Evolutionary conservation across 2,329 filamentous ascomycete genomes (phyloP).

Genomic region (Helotiales sp.): DNA sequence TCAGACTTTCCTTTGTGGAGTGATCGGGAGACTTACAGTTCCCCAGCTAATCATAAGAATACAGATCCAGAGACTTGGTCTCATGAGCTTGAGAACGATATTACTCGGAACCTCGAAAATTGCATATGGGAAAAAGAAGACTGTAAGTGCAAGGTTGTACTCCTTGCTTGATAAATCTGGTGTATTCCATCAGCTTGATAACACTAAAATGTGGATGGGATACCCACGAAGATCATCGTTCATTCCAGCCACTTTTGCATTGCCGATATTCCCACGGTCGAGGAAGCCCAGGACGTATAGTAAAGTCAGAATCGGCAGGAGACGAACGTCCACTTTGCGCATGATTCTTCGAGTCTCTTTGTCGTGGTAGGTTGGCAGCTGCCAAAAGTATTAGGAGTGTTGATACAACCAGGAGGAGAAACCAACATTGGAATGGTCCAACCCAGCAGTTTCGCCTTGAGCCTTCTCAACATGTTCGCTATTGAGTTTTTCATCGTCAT

Average conservation of each 20-base stretch:
- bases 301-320: conserved; percentile 67
- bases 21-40: not conserved
- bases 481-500: no score
- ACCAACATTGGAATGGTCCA: no score
- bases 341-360: conserved; percentile 1
- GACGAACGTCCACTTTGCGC: conserved; percentile 57
- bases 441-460: no score
- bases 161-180: conserved; percentile 43
- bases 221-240: conserved; percentile 52
- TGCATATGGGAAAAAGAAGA: conserved; percentile 57
- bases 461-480: no score
- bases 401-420: no score
- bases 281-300: conserved; percentile 72
- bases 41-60: conserved; percentile 66
- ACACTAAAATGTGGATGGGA: not conserved
- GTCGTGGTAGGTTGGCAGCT: no score
- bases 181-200: not conserved
- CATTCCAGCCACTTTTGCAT: conserved; percentile 64
- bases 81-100: conserved; percentile 7
- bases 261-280: conserved; percentile 70
- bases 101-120: conserved; percentile 63
- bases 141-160: conserved; percentile 35
- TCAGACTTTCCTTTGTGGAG: no score
- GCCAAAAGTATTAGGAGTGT: no score
- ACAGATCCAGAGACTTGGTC: conserved; percentile 59